Percentiles rank a stretch among this genome's conserved stretches.
Evolutionary conservation across 129 eudicot genomes (phyloP).

Genomic region (Oenanthe sinensis): DNA sequence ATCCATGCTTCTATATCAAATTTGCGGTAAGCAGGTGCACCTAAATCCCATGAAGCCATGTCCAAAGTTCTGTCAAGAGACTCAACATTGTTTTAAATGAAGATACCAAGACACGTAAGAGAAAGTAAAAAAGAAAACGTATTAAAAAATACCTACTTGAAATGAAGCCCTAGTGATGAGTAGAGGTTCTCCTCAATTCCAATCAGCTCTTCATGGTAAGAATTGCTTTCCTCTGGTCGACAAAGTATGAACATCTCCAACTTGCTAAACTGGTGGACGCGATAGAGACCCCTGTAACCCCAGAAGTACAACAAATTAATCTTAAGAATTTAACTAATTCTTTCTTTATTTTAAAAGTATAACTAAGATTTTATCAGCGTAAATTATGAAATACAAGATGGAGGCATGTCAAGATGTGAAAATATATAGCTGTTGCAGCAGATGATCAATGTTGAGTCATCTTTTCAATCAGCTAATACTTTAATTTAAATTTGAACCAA

Average conservation of each 20-base stretch:
- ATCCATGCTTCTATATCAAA: conserved; percentile 96
- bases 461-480: neutral
- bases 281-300: conserved; percentile 71
- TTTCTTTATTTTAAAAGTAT: neutral
- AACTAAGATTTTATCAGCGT: neutral
- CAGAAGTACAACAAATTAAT: conserved; percentile 11
- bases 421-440: neutral
- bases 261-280: conserved; percentile 98
- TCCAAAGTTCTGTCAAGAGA: conserved; percentile 60
- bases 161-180: conserved; percentile 82
- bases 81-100: neutral
- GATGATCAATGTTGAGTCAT: neutral
- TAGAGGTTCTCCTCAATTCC: conserved; percentile 80
- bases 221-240: conserved; percentile 80
- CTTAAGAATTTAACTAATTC: neutral
- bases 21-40: conserved; percentile 96
- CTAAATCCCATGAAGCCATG: conserved; percentile 91
- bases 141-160: conserved; percentile 39
- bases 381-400: neutral
- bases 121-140: neutral
- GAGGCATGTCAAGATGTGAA: neutral
- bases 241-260: conserved; percentile 91
- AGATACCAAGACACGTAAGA: neutral
- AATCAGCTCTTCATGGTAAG: conserved; percentile 72
- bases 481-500: neutral